These are phyloP conservation scores for Acmispon strigosus DNA, from an alignment of 306 rosid species.

Conservation along the genomic window DNA sequence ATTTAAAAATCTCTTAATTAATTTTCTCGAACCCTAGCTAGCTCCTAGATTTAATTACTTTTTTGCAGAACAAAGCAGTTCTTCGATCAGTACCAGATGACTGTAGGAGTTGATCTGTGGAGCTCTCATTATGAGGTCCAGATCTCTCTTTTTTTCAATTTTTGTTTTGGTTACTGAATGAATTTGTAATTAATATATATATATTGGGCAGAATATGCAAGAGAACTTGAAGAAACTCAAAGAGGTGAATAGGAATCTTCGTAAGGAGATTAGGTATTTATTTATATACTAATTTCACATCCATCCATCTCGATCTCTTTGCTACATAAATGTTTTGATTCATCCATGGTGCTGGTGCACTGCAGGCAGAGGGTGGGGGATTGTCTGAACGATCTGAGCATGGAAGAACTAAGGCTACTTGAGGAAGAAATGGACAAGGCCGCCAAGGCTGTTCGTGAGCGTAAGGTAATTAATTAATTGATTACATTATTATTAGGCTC, in stretches of 20 bases:
- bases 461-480: conserved; percentile 45
- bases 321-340: no score
- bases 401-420: conserved; percentile 47
- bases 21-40: conserved; percentile 13
- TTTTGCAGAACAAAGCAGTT: conserved; percentile 59
- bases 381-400: conserved; percentile 47
- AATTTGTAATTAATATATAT: no score
- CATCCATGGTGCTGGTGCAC: not conserved
- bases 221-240: conserved; percentile 50
- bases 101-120: conserved; percentile 60
- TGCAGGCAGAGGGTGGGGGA: conserved; percentile 77
- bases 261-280: conserved; percentile 63
- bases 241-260: conserved; percentile 63
- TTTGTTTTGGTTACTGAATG: no score
- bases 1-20: no score
- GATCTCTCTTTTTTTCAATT: not conserved
- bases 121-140: conserved; percentile 67
- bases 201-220: conserved; percentile 53
- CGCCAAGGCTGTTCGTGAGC: conserved; percentile 47
- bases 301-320: not conserved
- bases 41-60: not conserved
- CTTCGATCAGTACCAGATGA: conserved; percentile 64
- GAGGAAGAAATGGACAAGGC: conserved; percentile 64
- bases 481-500: no score
- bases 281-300: not conserved